Conservation (phyloP, 805 yeast species). For the Ogataea haglerorum region DNA sequence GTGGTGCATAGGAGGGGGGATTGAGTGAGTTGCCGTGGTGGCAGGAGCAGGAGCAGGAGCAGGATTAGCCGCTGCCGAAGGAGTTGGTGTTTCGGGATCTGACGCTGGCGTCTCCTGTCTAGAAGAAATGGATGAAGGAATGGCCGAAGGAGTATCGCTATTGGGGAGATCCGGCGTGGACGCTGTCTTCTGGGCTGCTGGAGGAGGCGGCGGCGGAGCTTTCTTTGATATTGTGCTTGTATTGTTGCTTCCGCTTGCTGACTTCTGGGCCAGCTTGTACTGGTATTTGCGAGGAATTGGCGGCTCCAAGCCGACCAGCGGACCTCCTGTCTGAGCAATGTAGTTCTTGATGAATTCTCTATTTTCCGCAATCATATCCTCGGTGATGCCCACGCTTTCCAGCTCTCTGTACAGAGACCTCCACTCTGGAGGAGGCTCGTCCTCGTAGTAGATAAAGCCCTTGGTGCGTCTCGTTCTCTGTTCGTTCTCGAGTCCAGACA, state of each 20-base stretch:
- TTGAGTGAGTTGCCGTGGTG: not conserved
- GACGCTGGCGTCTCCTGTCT: slow-evolving; percentile 5
- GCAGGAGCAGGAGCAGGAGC: slow-evolving; percentile 4
- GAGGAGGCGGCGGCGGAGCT: slow-evolving; percentile 40
- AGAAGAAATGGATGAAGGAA: slow-evolving; percentile 5
- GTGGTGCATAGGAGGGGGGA: slow-evolving; percentile 26
- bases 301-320: slow-evolving; percentile 79
- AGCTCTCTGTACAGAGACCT: slow-evolving; percentile 66
- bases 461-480: slow-evolving; percentile 54
- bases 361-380: slow-evolving; percentile 86
- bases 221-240: slow-evolving; percentile 22
- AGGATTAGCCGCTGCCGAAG: not conserved
- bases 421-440: slow-evolving; percentile 83
- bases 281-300: slow-evolving; percentile 70
- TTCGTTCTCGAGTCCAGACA: slow-evolving; percentile 35
- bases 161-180: slow-evolving; percentile 14
- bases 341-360: slow-evolving; percentile 78
- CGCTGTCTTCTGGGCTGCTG: not conserved
- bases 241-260: slow-evolving; percentile 1
- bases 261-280: slow-evolving; percentile 12
- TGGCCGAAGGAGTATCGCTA: slow-evolving; percentile 1
- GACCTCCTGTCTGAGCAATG: slow-evolving; percentile 70
- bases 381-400: slow-evolving; percentile 75
- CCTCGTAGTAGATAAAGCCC: slow-evolving; percentile 70
- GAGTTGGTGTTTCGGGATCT: not conserved